A percentile compares a stretch with the other conserved stretches of the same genome.
Conservation (phyloP, 2,329 filamentous ascomycete species). For the Aspergillus neotritici region DNA sequence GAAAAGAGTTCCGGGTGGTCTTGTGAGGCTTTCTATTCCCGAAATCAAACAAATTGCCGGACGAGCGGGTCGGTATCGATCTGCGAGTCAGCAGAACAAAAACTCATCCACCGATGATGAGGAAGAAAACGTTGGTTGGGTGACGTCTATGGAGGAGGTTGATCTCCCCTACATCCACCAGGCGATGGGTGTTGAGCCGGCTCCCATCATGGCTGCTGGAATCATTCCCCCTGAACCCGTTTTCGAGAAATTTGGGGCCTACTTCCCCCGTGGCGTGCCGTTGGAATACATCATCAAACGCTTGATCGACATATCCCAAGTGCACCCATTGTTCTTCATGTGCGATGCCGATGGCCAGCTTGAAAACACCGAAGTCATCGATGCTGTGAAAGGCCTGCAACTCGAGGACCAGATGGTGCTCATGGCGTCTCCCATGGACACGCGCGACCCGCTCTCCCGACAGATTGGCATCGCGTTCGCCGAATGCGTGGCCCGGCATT, state of each 20-base stretch:
- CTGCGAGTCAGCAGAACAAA: conserved; percentile 53
- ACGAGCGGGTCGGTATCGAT: conserved; percentile 78
- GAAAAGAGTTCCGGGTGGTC: conserved; percentile 62
- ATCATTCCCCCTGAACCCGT: conserved; percentile 66
- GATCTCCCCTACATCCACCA: conserved; percentile 60
- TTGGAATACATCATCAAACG: conserved; percentile 77
- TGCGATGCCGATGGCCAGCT: conserved; percentile 60
- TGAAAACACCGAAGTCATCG: conserved; percentile 66
- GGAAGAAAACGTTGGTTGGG: conserved; percentile 55
- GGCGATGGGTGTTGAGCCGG: conserved; percentile 59
- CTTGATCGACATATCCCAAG: conserved; percentile 61
- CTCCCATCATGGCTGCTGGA: conserved; percentile 64
- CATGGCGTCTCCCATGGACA: conserved; percentile 61
- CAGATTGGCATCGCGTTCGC: conserved; percentile 60
- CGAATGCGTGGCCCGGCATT: conserved; percentile 61
- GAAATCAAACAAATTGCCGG: conserved; percentile 95
- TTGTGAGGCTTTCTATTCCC: conserved; percentile 59
- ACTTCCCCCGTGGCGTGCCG: conserved; percentile 74
- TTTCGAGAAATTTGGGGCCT: conserved; percentile 69
- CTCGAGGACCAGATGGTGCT: conserved; percentile 71
- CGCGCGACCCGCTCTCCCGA: conserved; percentile 42
- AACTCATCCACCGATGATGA: conserved; percentile 14
- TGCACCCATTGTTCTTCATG: conserved; percentile 64
- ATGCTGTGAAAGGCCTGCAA: conserved; percentile 61
- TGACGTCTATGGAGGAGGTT: conserved; percentile 68